Evolutionary conservation across 208 protist species (phyloP).

Genomic region (Trypanosoma cruzi): DNA sequence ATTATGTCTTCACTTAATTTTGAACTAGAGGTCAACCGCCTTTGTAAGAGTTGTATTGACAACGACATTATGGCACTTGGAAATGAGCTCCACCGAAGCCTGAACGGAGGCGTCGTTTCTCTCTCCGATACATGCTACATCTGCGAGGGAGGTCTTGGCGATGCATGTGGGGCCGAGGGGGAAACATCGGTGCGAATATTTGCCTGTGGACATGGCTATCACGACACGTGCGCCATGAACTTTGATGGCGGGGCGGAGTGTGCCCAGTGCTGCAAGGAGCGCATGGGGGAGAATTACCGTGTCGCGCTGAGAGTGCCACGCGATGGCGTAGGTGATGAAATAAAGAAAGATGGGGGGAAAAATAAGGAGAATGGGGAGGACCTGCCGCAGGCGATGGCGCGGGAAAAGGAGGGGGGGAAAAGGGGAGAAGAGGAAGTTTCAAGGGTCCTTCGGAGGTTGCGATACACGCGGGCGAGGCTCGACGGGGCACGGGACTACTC

Average conservation of each 20-base stretch:
- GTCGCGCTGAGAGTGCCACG: not conserved
- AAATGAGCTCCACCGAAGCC: conserved; percentile 35
- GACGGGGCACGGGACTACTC: conserved; percentile 14
- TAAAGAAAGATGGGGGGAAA: not conserved
- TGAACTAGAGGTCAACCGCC: conserved; percentile 50
- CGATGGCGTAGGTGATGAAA: not conserved
- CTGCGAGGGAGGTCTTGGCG: conserved; percentile 39
- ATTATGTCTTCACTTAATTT: conserved; percentile 61
- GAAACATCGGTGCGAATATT: conserved; percentile 56
- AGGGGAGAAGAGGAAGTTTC: conserved; percentile 7
- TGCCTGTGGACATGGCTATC: conserved; percentile 77
- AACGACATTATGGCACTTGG: conserved; percentile 52
- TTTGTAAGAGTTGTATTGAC: conserved; percentile 52
- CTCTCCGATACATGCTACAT: conserved; percentile 61
- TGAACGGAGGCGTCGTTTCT: conserved; percentile 53
- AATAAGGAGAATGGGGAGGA: not conserved
- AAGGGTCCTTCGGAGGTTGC: conserved; percentile 28
- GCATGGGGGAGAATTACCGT: not conserved
- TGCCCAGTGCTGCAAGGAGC: conserved; percentile 24
- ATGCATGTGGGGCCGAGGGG: conserved; percentile 7
- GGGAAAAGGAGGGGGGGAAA: not conserved
- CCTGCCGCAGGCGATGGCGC: not conserved
- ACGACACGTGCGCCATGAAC: conserved; percentile 43
- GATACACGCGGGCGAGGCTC: conserved; percentile 30
- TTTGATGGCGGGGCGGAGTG: conserved; percentile 11